phyloP scores from a whole-genome alignment of 139 green algal genomes.

The Chlamydomonas sphaeroides region DNA sequence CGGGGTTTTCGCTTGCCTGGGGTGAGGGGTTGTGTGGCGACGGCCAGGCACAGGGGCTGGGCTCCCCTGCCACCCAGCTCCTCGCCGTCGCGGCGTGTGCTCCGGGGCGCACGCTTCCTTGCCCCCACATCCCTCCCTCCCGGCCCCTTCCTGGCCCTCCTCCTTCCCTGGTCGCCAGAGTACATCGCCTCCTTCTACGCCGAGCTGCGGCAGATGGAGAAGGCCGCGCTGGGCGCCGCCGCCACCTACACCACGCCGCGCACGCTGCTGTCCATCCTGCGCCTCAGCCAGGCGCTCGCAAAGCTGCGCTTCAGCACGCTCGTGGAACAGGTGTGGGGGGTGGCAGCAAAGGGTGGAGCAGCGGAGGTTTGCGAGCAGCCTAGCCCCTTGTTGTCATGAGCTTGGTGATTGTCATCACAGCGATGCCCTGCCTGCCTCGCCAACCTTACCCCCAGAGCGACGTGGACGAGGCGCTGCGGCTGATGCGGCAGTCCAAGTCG shows the following conservation, averaged over 20 bases:
- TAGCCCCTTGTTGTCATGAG: too few species aligned
- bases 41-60: too few species aligned
- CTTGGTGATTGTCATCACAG: too few species aligned
- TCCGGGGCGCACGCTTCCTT: too few species aligned
- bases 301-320: slow-evolving; percentile 78
- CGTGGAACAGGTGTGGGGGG: slow-evolving; percentile 58
- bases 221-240: slow-evolving; percentile 49
- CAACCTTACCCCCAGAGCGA: slow-evolving; percentile 78
- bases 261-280: slow-evolving; percentile 96
- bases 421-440: neutral
- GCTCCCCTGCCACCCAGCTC: too few species aligned
- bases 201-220: slow-evolving; percentile 85
- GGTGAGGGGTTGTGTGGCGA: too few species aligned
- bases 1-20: too few species aligned
- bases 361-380: too few species aligned
- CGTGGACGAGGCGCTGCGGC: slow-evolving; percentile 93
- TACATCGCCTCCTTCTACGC: slow-evolving; percentile 91
- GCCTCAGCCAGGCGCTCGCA: slow-evolving; percentile 89
- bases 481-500: slow-evolving; percentile 95
- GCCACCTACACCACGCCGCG: slow-evolving; percentile 93
- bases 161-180: slow-evolving; percentile 49
- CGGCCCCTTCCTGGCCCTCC: neutral
- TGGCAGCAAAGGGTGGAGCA: neutral
- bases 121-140: neutral
- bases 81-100: too few species aligned